Base-by-base conservation (phyloP, 441 rosid genomes). In the Eutrema salsugineum region DNA sequence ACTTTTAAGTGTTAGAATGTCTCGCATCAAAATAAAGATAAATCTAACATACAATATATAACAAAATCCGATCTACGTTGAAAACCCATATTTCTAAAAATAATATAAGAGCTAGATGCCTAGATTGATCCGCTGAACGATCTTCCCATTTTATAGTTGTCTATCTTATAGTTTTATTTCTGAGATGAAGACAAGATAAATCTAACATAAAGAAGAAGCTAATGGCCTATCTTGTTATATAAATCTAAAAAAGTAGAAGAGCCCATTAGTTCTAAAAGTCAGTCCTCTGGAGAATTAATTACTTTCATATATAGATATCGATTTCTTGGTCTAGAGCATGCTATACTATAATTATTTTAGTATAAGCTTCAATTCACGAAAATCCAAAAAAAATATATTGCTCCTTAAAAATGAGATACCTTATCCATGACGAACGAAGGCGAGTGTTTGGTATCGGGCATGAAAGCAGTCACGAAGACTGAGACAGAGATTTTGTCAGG, bases 401-500 rank as follows among this genome's bases (percentile, higher is more conserved):
- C 15, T 27, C 14, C 53, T 27, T 62, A 9, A 15, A 67, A 44
- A 44, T 1, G 0, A 63, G 38, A 38, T 66, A 80, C 83, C 83
- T 77, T 43, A 4, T 77, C 77, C 28, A 73, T 3, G 48, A 77
- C 75, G 4, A 70, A 80, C 2, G 77, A 70, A 30, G 83, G 83
- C 14, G 65, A 66, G 69, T 77, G 63, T 65, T 22, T 19, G 6
- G 77, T 77, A 20, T 80, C 83, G 2, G 81, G 81, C 83, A 74
- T 73, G 61, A 77, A 74, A 43, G 81, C 81, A 42, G 79, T 56
- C 47, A 87, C 48, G 69, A 84, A 89, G 57, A 89, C 82, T 11
- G 83, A 83, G 17, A 61, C 87, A 6, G 76, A 61, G 33, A 89
- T 78, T 76, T 83, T 87, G 4, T 81, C 32, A 0, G 88, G 84